Base-by-base conservation (phyloP, 2,329 filamentous ascomycete species). In the Phialocephala subalpina region DNA sequence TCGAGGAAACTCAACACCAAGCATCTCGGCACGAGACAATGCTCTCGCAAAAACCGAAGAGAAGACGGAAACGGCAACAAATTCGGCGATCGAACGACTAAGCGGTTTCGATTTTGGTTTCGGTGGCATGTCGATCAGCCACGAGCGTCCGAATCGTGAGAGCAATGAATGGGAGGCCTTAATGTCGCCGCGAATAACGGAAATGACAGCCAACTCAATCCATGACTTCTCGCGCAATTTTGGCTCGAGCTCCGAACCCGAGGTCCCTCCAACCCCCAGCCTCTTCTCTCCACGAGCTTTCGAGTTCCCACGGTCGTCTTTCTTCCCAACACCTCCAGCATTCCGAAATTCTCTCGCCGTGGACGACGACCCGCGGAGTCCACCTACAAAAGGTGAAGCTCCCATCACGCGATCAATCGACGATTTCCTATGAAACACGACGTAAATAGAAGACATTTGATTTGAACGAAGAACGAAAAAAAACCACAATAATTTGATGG, bases 371-470 rank as follows among this genome's bases (percentile, higher is more conserved):
- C 92, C 92, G 16, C 82, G 92, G 72, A 94, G 91, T 76, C 92
- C 92, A 18, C 90, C 91, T 0, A 92, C 90, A 14, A 87, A 86
- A 73, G 91, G 92, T 45, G 90, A 91, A 76, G 88, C 87, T 65
- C 90, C 92, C 2, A 94, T 95, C 67, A 87, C 89, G 60, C 84
- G 92, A 64, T 94, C 90, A 65, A 95, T 95, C 73, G 90, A 92
- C 76, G 91, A 94, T 74, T 82, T 93, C 60, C 81, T 94, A 78
- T 94, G 83, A 84, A n/a, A n/a, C 16, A 63, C 40, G 58, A 56
- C 42, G 57, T 66, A 35, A 40, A 56, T 36, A 64, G 45, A 59
- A 42, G 20, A 49, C 36, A 16, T 47, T 47, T 60, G 62, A 59
- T 57, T 60, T 38, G 40, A 58, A 45, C 42, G 58, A 58, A 16